A percentile compares a stretch with the other conserved stretches of the same genome.
These are phyloP conservation scores for Buddleja alternifolia DNA, from an alignment of 257 asterid genomes.

Conservation along the genomic window DNA sequence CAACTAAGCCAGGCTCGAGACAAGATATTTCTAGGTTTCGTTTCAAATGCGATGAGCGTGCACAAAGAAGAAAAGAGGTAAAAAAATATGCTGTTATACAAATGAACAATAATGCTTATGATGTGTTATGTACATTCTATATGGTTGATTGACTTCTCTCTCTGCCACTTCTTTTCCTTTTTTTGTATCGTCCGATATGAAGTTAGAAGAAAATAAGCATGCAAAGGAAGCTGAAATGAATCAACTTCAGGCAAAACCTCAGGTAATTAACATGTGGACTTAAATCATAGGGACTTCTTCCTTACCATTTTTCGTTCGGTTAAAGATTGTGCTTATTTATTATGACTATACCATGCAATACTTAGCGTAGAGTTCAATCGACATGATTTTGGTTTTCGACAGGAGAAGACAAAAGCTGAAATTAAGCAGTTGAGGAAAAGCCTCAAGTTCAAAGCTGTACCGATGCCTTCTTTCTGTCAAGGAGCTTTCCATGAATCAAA, in stretches of 20 bases:
- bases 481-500: constrained; percentile 39
- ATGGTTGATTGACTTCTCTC: background rate
- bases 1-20: constrained; percentile 33
- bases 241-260: too few relatives aligned
- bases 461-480: constrained; percentile 58
- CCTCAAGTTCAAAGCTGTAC: constrained; percentile 62
- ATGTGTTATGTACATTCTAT: background rate
- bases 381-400: constrained; percentile 9
- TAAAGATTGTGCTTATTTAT: too few relatives aligned
- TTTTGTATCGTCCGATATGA: constrained; percentile 31
- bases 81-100: constrained; percentile 1
- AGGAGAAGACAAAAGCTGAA: constrained; percentile 55
- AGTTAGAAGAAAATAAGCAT: too few relatives aligned
- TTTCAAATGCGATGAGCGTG: constrained; percentile 41
- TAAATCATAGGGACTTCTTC: too few relatives aligned
- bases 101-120: background rate
- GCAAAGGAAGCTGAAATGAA: too few relatives aligned
- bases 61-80: constrained; percentile 56
- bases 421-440: constrained; percentile 50
- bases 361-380: too few relatives aligned
- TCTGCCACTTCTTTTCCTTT: background rate
- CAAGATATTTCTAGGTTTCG: constrained; percentile 37
- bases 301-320: too few relatives aligned
- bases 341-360: too few relatives aligned
- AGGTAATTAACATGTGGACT: too few relatives aligned